phyloP scores from a whole-genome alignment of 2,329 filamentous ascomycete genomes.

The Fusarium verticillioides region DNA sequence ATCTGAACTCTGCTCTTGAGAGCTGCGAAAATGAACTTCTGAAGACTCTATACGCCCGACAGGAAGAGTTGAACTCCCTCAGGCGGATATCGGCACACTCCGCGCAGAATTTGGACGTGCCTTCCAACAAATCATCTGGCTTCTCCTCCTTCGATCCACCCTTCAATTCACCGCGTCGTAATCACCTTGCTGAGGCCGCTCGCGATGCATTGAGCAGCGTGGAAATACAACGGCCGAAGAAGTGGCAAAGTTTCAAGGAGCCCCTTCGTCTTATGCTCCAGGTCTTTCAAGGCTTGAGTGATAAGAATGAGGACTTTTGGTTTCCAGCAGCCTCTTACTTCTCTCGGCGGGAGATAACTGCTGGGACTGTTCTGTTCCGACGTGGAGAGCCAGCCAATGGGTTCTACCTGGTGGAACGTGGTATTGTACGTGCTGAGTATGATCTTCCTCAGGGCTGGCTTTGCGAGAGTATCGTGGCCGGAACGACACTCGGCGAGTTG shows the following conservation, averaged over 20 bases:
- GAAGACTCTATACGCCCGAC: slow-evolving; percentile 79
- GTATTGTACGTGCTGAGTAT: slow-evolving; percentile 91
- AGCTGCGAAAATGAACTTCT: slow-evolving; percentile 95
- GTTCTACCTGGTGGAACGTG: slow-evolving; percentile 91
- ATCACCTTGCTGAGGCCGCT: slow-evolving; percentile 82
- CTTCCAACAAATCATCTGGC: slow-evolving; percentile 49
- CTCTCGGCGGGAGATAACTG: slow-evolving; percentile 70
- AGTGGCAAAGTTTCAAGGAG: slow-evolving; percentile 89
- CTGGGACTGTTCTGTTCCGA: slow-evolving; percentile 80
- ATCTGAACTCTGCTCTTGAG: slow-evolving; percentile 92
- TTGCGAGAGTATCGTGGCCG: slow-evolving; percentile 91
- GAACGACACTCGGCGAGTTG: slow-evolving; percentile 93
- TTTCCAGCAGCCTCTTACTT: slow-evolving; percentile 84
- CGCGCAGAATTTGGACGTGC: slow-evolving; percentile 61
- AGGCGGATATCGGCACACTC: slow-evolving; percentile 55
- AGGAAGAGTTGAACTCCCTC: slow-evolving; percentile 66
- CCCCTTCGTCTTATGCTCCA: slow-evolving; percentile 92
- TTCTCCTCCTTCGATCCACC: slow-evolving; percentile 52
- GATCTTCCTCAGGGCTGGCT: slow-evolving; percentile 88
- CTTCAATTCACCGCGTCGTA: slow-evolving; percentile 83
- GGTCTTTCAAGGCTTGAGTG: slow-evolving; percentile 90
- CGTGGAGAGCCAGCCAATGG: slow-evolving; percentile 81
- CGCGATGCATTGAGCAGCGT: slow-evolving; percentile 77
- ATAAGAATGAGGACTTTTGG: slow-evolving; percentile 95
- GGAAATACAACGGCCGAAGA: slow-evolving; percentile 67